A percentile compares a stretch with the other conserved stretches of the same genome.
phyloP scores from a whole-genome alignment of 768 basidiomycete species.

The Ramaria sp. region DNA sequence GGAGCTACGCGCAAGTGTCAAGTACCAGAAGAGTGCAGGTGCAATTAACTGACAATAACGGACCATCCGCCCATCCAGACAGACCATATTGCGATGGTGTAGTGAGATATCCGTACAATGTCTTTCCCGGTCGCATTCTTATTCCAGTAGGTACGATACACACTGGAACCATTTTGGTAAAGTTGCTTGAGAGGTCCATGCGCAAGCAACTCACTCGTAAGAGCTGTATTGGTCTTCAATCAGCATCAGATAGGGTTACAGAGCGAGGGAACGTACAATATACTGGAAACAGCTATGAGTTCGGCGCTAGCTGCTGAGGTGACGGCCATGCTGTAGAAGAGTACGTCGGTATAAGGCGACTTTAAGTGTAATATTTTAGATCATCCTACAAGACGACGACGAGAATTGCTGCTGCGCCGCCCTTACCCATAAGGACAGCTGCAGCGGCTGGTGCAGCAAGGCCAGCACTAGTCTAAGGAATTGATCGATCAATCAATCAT shows the following conservation, averaged over 20 bases:
- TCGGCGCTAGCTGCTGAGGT: conserved; percentile 37
- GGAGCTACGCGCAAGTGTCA: conserved; percentile 21
- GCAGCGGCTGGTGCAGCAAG: conserved; percentile 38
- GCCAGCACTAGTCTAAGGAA: conserved; percentile 28
- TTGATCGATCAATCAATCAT: background rate
- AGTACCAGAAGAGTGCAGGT: background rate
- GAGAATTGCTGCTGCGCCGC: conserved; percentile 33
- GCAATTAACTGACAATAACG: conserved; percentile 21
- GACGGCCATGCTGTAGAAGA: conserved; percentile 30
- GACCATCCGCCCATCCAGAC: conserved; percentile 35
- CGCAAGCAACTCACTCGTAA: conserved; percentile 29
- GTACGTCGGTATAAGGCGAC: background rate
- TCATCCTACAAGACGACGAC: conserved; percentile 30
- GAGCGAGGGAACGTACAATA: conserved; percentile 25
- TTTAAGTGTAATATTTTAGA: background rate
- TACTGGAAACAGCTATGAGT: conserved; percentile 33
- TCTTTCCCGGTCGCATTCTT: conserved; percentile 27
- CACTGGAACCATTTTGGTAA: background rate
- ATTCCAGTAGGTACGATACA: conserved; percentile 29
- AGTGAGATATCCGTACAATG: conserved; percentile 30
- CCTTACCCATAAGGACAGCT: conserved; percentile 33
- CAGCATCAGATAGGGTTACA: background rate
- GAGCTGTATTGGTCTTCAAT: conserved; percentile 20
- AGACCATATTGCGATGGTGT: conserved; percentile 33
- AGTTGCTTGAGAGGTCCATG: background rate